phyloP scores from a whole-genome alignment of 768 basidiomycete species.

The Lentinula boryana region DNA sequence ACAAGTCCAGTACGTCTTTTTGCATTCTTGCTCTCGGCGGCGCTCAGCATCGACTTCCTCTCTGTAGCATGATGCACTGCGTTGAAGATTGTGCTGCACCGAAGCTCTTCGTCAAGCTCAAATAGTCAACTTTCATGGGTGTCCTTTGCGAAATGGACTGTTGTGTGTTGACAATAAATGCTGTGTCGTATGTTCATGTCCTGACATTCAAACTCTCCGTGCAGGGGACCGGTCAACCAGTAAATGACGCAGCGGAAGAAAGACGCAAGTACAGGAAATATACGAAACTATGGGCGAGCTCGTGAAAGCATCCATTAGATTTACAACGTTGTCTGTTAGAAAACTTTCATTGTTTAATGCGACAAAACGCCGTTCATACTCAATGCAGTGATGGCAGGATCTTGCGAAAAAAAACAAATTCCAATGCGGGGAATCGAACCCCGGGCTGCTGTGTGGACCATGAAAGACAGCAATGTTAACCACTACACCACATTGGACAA shows the following conservation, averaged over 20 bases:
- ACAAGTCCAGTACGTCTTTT: conserved; percentile 59
- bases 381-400: too few species aligned
- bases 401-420: neutral
- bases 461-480: conserved; percentile 8
- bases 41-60: neutral
- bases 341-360: too few species aligned
- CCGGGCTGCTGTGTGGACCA: conserved; percentile 3
- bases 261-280: too few species aligned
- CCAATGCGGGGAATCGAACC: conserved; percentile 8
- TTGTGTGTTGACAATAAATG: too few species aligned
- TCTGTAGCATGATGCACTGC: conserved; percentile 6
- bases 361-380: too few species aligned
- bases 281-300: too few species aligned
- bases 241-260: too few species aligned
- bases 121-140: conserved; percentile 23
- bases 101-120: conserved; percentile 77
- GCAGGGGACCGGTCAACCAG: too few species aligned
- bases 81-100: conserved; percentile 51
- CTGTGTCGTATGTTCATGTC: too few species aligned
- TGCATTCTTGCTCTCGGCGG: neutral
- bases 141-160: neutral
- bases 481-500: conserved; percentile 14
- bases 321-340: too few species aligned
- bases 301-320: too few species aligned
- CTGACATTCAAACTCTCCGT: too few species aligned